These are phyloP conservation scores for Phaeosphaeria sp. DNA, from an alignment of 2,329 filamentous ascomycete genomes.

Conservation along the genomic window DNA sequence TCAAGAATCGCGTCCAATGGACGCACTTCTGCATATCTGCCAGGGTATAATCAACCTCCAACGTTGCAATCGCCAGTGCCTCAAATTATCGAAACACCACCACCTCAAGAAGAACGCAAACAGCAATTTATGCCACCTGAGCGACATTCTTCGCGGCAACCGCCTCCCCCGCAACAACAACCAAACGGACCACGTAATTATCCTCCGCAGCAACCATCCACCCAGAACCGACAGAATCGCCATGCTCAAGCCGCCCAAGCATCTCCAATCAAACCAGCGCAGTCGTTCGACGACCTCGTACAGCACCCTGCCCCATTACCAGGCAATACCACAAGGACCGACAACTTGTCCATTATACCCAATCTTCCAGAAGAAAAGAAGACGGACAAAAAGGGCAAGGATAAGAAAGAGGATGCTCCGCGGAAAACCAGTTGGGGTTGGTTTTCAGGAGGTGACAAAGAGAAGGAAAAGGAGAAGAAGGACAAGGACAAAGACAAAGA, in stretches of 20 bases:
- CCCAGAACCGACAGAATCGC: constrained; percentile 28
- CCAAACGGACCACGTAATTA: constrained; percentile 24
- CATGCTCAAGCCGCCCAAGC: constrained; percentile 39
- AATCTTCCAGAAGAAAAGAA: constrained; percentile 75
- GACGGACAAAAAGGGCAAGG: constrained; percentile 71
- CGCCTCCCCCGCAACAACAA: constrained; percentile 32
- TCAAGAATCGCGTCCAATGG: constrained; percentile 64
- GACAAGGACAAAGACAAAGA: constrained; percentile 53
- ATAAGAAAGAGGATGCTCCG: constrained; percentile 71
- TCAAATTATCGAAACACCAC: constrained; percentile 70
- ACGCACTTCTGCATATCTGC: constrained; percentile 60
- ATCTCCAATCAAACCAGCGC: constrained; percentile 49
- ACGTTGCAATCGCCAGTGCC: constrained; percentile 51
- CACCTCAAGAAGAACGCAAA: constrained; percentile 41
- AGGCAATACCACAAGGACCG: constrained; percentile 72
- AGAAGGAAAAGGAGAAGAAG: constrained; percentile 68
- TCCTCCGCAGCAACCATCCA: constrained; percentile 19
- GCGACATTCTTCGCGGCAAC: constrained; percentile 57
- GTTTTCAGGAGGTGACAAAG: constrained; percentile 71
- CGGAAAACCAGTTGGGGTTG: constrained; percentile 87
- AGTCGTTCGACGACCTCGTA: constrained; percentile 69
- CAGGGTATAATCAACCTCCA: constrained; percentile 51
- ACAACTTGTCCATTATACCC: constrained; percentile 80
- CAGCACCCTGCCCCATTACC: constrained; percentile 72
- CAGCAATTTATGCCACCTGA: constrained; percentile 54